A percentile compares a stretch with the other conserved stretches of the same genome.
Conservation (phyloP, 345 rosid genomes). For the Zanthoxylum bungeanum region DNA sequence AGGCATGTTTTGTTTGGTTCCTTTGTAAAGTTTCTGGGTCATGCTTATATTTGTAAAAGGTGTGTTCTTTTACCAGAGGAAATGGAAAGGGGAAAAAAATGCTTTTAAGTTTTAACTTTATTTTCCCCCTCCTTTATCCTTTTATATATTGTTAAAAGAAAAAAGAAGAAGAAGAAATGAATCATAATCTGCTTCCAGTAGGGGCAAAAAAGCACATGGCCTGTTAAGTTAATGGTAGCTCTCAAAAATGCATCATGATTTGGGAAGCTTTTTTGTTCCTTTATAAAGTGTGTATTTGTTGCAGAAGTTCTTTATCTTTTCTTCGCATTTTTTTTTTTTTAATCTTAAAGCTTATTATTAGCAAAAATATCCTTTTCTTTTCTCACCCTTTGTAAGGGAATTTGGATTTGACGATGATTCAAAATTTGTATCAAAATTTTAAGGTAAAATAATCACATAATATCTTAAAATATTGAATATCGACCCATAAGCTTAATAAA, state of each 20-base stretch:
- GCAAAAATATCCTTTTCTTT: background rate
- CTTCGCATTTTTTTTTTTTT: conserved; percentile 1
- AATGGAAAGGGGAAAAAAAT: background rate
- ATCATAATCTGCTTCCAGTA: conserved; percentile 16
- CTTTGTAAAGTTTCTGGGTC: background rate
- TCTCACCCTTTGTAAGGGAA: background rate
- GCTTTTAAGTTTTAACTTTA: background rate
- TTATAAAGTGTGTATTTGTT: background rate
- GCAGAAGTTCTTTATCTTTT: background rate
- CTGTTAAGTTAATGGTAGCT: conserved; percentile 11
- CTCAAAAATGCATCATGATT: conserved; percentile 10
- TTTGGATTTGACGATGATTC: too few species aligned
- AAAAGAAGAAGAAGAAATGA: background rate
- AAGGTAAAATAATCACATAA: too few species aligned
- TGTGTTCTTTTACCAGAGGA: conserved; percentile 3
- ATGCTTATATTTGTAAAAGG: background rate
- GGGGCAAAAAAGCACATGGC: conserved; percentile 21
- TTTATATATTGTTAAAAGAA: background rate
- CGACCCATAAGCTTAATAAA: background rate
- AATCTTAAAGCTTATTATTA: background rate
- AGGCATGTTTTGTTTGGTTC: background rate
- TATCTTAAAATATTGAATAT: too few species aligned
- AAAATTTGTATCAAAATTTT: too few species aligned
- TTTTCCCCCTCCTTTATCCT: background rate
- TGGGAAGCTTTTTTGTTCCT: background rate